Percentiles rank a stretch among this genome's conserved stretches.
Conservation (phyloP, 306 rosid species). For the Boehmeria nivea region DNA sequence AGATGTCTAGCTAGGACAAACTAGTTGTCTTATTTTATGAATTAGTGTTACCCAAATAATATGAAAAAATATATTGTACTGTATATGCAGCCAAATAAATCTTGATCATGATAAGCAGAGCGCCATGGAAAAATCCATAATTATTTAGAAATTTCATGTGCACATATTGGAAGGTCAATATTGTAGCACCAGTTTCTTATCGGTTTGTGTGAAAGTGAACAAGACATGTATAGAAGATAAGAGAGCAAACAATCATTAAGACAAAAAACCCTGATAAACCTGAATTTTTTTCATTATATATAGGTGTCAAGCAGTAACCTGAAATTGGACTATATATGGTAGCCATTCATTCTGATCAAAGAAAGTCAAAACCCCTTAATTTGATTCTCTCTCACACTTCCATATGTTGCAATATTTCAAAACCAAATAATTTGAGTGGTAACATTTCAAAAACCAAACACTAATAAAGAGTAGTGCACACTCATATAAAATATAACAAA, state of each 20-base stretch:
- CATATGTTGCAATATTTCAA: background rate
- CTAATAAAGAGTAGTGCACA: too few species aligned
- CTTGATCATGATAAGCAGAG: background rate
- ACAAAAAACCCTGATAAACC: background rate
- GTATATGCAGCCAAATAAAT: too few species aligned
- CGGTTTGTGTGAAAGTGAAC: constrained; percentile 5
- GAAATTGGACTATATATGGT: background rate
- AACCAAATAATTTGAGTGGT: too few species aligned
- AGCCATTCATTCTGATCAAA: background rate
- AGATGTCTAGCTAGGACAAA: too few species aligned
- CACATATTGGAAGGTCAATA: constrained; percentile 13
- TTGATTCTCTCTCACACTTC: background rate
- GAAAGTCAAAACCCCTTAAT: constrained; percentile 1
- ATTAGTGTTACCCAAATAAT: too few species aligned
- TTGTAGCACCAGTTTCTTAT: constrained; percentile 12
- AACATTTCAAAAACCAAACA: too few species aligned
- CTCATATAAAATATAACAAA: too few species aligned
- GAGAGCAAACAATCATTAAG: constrained; percentile 2
- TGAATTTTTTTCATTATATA: too few species aligned
- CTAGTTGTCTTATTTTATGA: too few species aligned
- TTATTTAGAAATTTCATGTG: background rate
- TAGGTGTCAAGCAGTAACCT: too few species aligned
- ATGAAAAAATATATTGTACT: too few species aligned
- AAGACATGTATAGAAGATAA: background rate
- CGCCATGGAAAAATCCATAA: background rate